A percentile compares a stretch with the other conserved stretches of the same genome.
Conservation (phyloP, 257 asterid species). For the Parsonsia alboflavescens region DNA sequence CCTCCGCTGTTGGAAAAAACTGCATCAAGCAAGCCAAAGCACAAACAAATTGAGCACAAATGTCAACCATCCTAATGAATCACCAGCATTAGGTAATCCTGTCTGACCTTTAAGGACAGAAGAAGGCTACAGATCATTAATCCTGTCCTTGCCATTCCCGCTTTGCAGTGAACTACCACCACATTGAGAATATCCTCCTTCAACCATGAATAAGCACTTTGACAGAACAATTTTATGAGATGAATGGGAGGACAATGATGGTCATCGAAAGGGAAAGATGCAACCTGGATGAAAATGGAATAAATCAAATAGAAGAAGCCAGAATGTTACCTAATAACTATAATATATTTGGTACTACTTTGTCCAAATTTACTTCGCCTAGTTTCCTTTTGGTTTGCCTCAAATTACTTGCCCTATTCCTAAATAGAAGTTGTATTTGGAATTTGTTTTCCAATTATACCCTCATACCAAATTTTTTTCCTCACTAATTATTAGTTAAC, state of each 20-base stretch:
- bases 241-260: slow-evolving; percentile 96
- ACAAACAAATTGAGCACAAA: slow-evolving; percentile 15
- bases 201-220: slow-evolving; percentile 97
- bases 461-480: too few relatives aligned
- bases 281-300: slow-evolving; percentile 61
- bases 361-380: too few relatives aligned
- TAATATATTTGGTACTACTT: neutral
- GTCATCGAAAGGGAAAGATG: slow-evolving; percentile 94
- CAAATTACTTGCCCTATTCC: too few relatives aligned
- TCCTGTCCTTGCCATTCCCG: slow-evolving; percentile 98
- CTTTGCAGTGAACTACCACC: slow-evolving; percentile 98
- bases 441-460: too few relatives aligned
- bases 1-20: slow-evolving; percentile 95
- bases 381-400: too few relatives aligned
- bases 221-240: slow-evolving; percentile 77
- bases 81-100: slow-evolving; percentile 13
- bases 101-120: slow-evolving; percentile 78
- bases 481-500: too few relatives aligned
- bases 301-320: slow-evolving; percentile 11
- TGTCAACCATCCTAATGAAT: slow-evolving; percentile 13
- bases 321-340: neutral
- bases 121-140: slow-evolving; percentile 97
- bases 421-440: too few relatives aligned
- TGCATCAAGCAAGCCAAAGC: slow-evolving; percentile 37
- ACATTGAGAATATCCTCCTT: slow-evolving; percentile 90